Conservation (phyloP, 2,329 filamentous ascomycete genomes). For the Colletotrichum eleusines region DNA sequence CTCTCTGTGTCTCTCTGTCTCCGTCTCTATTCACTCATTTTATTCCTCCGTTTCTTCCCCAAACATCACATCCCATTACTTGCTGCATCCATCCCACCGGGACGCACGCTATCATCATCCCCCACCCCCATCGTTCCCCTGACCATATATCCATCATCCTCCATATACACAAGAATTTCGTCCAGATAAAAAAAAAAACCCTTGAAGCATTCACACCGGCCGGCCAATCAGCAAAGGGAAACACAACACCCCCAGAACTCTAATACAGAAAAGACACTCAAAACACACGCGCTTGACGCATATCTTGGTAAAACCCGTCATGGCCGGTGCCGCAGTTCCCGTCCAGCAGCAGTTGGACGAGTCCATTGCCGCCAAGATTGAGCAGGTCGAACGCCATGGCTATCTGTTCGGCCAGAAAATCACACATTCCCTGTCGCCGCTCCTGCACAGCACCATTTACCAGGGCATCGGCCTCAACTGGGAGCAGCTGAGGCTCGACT, state of each 20-base stretch:
- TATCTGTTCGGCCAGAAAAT: slow-evolving; percentile 71
- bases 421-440: slow-evolving; percentile 66
- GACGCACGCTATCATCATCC: neutral
- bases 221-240: neutral
- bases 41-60: neutral
- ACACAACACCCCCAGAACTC: neutral
- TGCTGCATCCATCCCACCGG: slow-evolving; percentile 1
- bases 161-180: no score
- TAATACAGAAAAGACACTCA: no score
- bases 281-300: neutral
- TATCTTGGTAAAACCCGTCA: neutral
- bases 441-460: slow-evolving; percentile 67
- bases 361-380: slow-evolving; percentile 33
- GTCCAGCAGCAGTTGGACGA: slow-evolving; percentile 34
- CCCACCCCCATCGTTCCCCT: neutral
- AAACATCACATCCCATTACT: neutral
- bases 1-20: neutral
- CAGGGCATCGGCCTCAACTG: slow-evolving; percentile 62
- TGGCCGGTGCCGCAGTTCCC: slow-evolving; percentile 17
- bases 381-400: slow-evolving; percentile 58
- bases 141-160: neutral
- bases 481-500: slow-evolving; percentile 66
- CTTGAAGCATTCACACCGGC: no score
- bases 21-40: neutral
- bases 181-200: slow-evolving; percentile 6